These are phyloP conservation scores for Umbellularia californica DNA, from an alignment of 164 flowering plant genomes.

Conservation along the genomic window DNA sequence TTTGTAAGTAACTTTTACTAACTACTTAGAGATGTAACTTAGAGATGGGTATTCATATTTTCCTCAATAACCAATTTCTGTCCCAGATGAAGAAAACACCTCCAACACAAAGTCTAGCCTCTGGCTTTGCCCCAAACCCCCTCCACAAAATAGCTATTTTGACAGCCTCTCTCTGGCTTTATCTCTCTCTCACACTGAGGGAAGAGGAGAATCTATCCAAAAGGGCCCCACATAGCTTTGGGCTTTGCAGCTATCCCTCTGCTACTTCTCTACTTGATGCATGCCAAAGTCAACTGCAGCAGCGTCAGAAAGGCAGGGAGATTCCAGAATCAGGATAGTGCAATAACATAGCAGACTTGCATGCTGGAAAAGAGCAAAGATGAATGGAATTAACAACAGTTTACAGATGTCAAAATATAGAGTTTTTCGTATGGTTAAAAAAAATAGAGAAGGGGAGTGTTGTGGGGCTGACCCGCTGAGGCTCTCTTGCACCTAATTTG, in stretches of 20 bases:
- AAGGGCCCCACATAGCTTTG: not conserved
- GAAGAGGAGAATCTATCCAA: not conserved
- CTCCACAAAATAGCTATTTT: not conserved
- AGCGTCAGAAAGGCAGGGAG: not conserved
- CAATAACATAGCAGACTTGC: too few species aligned
- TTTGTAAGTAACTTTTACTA: conserved; percentile 5
- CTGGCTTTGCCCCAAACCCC: not conserved
- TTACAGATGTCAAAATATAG: not conserved
- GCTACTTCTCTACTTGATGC: not conserved
- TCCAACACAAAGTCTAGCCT: not conserved
- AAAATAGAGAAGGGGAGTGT: not conserved
- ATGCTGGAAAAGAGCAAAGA: not conserved
- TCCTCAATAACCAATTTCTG: not conserved
- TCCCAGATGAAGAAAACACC: not conserved
- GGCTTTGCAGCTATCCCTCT: not conserved
- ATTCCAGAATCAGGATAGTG: not conserved
- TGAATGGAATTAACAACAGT: not conserved
- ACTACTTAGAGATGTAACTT: conserved; percentile 1
- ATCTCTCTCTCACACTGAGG: not conserved
- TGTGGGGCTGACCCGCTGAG: too few species aligned
- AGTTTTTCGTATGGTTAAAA: too few species aligned
- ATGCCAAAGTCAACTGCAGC: not conserved
- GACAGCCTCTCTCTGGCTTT: not conserved
- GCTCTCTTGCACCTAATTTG: too few species aligned
- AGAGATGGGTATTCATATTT: conserved; percentile 11